phyloP scores from a whole-genome alignment of 768 basidiomycete species.

The Podaxis sp. region DNA sequence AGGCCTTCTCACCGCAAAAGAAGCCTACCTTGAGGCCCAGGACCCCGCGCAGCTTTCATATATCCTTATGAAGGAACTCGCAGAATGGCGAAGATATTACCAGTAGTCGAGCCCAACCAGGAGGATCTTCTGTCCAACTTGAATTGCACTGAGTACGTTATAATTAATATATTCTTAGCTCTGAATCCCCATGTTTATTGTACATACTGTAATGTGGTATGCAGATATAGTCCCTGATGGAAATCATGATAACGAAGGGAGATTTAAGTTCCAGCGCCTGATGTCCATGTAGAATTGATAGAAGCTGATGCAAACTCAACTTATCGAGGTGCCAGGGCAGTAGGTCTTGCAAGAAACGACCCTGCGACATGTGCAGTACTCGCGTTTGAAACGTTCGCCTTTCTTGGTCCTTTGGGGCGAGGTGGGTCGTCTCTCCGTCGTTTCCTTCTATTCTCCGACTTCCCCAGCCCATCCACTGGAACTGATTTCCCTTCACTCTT shows the following conservation, averaged over 20 bases:
- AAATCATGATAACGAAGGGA: background rate
- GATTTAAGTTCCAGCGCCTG: background rate
- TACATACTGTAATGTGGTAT: background rate
- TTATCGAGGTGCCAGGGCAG: background rate
- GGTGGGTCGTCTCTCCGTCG: background rate
- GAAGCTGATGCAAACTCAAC: background rate
- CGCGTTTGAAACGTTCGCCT: background rate
- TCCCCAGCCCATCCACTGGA: background rate
- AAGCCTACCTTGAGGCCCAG: too few relatives aligned
- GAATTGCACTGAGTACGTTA: background rate
- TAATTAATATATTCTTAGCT: background rate
- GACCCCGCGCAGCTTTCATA: too few relatives aligned
- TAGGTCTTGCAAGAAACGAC: background rate
- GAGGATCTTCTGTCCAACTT: background rate
- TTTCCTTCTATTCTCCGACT: background rate
- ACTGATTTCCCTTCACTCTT: background rate
- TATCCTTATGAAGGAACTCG: background rate
- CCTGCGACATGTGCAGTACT: background rate
- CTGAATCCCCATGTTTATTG: background rate
- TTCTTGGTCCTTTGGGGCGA: slow-evolving; percentile 12
- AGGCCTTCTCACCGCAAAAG: too few relatives aligned
- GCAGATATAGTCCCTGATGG: background rate
- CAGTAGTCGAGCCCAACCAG: too few relatives aligned
- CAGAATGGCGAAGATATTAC: background rate
- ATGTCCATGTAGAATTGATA: background rate